phyloP scores from a whole-genome alignment of 306 rosid species.

The Trifolium subterraneum region DNA sequence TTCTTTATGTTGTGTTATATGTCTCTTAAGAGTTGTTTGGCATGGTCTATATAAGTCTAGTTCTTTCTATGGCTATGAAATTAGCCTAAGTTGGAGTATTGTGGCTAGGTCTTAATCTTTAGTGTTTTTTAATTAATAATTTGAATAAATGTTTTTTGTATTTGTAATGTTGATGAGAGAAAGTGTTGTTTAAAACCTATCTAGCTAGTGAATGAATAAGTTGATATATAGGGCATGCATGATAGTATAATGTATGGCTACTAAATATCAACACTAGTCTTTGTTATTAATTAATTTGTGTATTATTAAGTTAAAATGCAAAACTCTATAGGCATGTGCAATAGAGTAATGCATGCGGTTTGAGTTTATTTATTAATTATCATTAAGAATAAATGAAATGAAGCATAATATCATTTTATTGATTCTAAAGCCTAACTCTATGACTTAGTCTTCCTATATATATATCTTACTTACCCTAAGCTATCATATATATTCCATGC shows the following conservation, averaged over 20 bases:
- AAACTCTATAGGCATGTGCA: slow-evolving; percentile 56
- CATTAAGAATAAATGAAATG: slow-evolving; percentile 54
- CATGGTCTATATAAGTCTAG: slow-evolving; percentile 33
- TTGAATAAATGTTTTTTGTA: slow-evolving; percentile 23
- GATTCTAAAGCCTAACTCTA: slow-evolving; percentile 63
- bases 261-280: slow-evolving; percentile 36
- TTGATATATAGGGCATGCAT: slow-evolving; percentile 44
- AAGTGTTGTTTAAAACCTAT: slow-evolving; percentile 38
- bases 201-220: slow-evolving; percentile 40
- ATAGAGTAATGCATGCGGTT: slow-evolving; percentile 50
- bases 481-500: slow-evolving; percentile 58
- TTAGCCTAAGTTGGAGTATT: slow-evolving; percentile 45
- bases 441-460: neutral
- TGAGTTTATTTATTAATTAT: slow-evolving; percentile 51
- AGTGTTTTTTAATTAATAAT: slow-evolving; percentile 21
- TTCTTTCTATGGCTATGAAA: slow-evolving; percentile 37
- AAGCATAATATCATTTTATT: slow-evolving; percentile 8
- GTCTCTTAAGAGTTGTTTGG: neutral
- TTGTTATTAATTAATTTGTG: slow-evolving; percentile 36
- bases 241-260: slow-evolving; percentile 42
- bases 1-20: slow-evolving; percentile 33
- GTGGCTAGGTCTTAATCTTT: slow-evolving; percentile 42
- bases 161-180: slow-evolving; percentile 20
- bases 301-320: slow-evolving; percentile 45
- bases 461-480: slow-evolving; percentile 47